Percentiles rank a stretch among this genome's conserved stretches.
phyloP scores from a whole-genome alignment of 2,329 filamentous ascomycete genomes.

The Calonectria leucothoes region DNA sequence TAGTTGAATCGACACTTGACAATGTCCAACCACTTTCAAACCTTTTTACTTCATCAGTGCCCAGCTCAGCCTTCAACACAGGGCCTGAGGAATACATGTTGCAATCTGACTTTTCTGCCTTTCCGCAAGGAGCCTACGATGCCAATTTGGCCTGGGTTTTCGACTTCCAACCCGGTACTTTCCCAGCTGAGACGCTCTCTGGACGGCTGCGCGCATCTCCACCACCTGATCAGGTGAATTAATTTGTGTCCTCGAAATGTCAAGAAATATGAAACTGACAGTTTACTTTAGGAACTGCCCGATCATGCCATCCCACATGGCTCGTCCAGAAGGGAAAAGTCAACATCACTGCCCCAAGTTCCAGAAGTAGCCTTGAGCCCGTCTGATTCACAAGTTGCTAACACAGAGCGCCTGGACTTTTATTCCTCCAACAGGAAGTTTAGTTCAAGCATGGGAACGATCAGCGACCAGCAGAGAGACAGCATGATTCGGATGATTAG shows the following conservation, averaged over 20 bases:
- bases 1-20: neutral
- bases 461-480: neutral
- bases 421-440: neutral
- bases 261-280: neutral
- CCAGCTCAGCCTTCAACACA: neutral
- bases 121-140: neutral
- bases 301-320: neutral
- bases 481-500: neutral
- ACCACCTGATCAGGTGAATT: neutral
- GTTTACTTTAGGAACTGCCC: neutral
- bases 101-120: neutral
- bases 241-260: neutral
- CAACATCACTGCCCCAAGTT: neutral
- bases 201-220: neutral
- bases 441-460: neutral
- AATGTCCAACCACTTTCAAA: neutral
- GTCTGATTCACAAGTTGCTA: neutral
- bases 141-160: neutral
- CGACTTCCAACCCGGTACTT: neutral
- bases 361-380: neutral
- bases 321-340: neutral
- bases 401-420: neutral
- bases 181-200: neutral
- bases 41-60: neutral
- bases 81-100: neutral